Percentiles rank a stretch among this genome's conserved stretches.
Conservation (phyloP, 164 flowering plant genomes). For the Echeveria elegans region DNA sequence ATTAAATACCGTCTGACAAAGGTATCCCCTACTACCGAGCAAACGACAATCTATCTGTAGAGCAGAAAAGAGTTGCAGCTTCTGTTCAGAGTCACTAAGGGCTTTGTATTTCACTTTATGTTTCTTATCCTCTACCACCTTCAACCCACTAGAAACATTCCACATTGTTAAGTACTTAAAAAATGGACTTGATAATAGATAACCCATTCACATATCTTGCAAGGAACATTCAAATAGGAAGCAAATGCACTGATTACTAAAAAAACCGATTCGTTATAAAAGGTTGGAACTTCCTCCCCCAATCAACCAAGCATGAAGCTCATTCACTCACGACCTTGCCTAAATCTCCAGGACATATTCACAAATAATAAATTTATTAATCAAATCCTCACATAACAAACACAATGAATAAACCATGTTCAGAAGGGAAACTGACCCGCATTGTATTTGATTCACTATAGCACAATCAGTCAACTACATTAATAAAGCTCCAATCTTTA, state of each 20-base stretch:
- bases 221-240: not conserved
- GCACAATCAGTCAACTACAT: not conserved
- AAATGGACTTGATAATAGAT: not conserved
- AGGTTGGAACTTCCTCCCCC: not conserved
- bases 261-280: too few relatives aligned
- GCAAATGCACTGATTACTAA: not conserved
- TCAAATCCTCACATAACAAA: too few relatives aligned
- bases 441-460: too few relatives aligned
- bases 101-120: slow-evolving; percentile 71
- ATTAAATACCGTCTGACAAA: slow-evolving; percentile 75
- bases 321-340: not conserved
- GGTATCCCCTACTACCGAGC: slow-evolving; percentile 89
- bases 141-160: slow-evolving; percentile 52
- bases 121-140: slow-evolving; percentile 71
- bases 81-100: slow-evolving; percentile 59
- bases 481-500: not conserved
- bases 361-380: too few relatives aligned
- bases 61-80: slow-evolving; percentile 77
- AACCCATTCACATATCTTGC: not conserved
- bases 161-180: not conserved
- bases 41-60: slow-evolving; percentile 92
- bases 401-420: too few relatives aligned
- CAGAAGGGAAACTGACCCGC: too few relatives aligned
- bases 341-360: too few relatives aligned
- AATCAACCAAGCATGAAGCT: not conserved